Conservation (phyloP, 2,329 filamentous ascomycete genomes). For the Uncinocarpus reesii region DNA sequence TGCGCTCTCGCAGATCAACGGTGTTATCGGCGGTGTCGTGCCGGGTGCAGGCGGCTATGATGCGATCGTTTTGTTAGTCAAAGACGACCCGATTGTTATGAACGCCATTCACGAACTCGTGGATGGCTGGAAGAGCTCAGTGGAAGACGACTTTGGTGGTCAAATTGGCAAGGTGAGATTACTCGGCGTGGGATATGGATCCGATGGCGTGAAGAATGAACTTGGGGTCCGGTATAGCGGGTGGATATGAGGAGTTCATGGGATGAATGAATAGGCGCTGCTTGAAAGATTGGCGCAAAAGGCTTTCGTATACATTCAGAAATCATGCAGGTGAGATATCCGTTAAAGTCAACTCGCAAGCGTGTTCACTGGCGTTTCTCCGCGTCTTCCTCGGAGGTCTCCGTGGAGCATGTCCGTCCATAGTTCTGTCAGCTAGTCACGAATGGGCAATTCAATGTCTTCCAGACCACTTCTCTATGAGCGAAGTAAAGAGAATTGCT, state of each 20-base stretch:
- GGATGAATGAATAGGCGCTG: not conserved
- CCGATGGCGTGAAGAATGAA: slow-evolving; percentile 37
- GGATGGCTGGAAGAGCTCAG: slow-evolving; percentile 50
- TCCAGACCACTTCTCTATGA: too few species aligned
- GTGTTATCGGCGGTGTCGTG: slow-evolving; percentile 83
- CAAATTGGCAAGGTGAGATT: slow-evolving; percentile 38
- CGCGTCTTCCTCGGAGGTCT: too few species aligned
- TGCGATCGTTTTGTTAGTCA: slow-evolving; percentile 69
- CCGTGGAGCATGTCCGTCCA: too few species aligned
- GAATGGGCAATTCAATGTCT: too few species aligned
- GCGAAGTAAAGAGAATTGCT: too few species aligned
- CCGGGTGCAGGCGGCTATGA: slow-evolving; percentile 92
- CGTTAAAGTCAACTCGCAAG: too few species aligned
- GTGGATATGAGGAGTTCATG: slow-evolving; percentile 9
- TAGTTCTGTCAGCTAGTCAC: too few species aligned
- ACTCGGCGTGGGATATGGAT: slow-evolving; percentile 38
- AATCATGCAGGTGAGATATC: too few species aligned
- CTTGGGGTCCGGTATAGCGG: slow-evolving; percentile 21
- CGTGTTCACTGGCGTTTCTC: too few species aligned
- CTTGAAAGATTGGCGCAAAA: too few species aligned
- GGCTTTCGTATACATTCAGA: too few species aligned
- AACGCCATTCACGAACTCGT: slow-evolving; percentile 52
- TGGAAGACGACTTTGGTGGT: slow-evolving; percentile 37
- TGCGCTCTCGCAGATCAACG: slow-evolving; percentile 57
- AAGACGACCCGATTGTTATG: slow-evolving; percentile 58